phyloP scores from a whole-genome alignment of 2,329 filamentous ascomycete species.

The Cercospora sp. region DNA sequence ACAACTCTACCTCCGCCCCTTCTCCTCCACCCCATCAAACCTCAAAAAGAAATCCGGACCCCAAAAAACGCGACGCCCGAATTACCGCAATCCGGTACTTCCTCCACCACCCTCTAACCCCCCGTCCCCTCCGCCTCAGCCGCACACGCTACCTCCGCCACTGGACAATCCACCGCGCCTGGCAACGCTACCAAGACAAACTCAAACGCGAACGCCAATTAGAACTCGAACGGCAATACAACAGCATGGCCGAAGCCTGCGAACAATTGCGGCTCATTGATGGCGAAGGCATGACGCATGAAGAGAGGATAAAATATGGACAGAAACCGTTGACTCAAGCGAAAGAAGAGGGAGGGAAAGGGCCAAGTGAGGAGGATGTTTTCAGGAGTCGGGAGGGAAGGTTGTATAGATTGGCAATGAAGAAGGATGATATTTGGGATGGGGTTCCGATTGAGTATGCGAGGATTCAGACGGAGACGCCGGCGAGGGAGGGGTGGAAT shows the following conservation, averaged over 20 bases:
- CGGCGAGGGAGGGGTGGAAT: constrained; percentile 81
- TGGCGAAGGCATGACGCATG: constrained; percentile 42
- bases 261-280: constrained; percentile 70
- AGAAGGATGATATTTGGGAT: constrained; percentile 82
- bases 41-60: constrained; percentile 34
- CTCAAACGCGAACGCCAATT: constrained; percentile 63
- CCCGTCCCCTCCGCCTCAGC: constrained; percentile 81
- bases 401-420: constrained; percentile 83
- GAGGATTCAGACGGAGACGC: constrained; percentile 79
- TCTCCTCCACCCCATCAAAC: constrained; percentile 46
- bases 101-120: constrained; percentile 67
- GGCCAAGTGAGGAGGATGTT: constrained; percentile 47
- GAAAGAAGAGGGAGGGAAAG: not conserved
- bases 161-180: constrained; percentile 98
- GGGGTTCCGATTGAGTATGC: constrained; percentile 91
- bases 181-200: constrained; percentile 76
- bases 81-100: constrained; percentile 64
- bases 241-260: constrained; percentile 79
- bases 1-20: not conserved
- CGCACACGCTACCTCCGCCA: constrained; percentile 86
- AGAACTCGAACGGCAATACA: constrained; percentile 77
- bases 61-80: constrained; percentile 38
- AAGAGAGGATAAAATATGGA: constrained; percentile 32
- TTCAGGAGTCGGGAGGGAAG: constrained; percentile 52
- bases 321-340: not conserved